These are phyloP conservation scores for Corymbia citriodora DNA, from an alignment of 441 rosid genomes.

Conservation along the genomic window DNA sequence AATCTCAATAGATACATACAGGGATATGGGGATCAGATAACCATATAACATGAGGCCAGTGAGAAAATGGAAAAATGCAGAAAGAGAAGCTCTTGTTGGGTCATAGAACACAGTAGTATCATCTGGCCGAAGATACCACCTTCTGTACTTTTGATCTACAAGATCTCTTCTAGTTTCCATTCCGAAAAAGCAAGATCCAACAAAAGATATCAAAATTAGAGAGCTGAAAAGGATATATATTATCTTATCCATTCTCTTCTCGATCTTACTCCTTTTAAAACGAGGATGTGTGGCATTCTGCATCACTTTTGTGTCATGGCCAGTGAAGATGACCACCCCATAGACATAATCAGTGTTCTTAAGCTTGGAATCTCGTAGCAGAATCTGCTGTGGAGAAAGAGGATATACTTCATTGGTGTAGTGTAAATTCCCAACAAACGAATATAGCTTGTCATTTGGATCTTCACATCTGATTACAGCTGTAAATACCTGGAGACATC, in stretches of 20 bases:
- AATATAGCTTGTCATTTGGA: background rate
- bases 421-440: background rate
- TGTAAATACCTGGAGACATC: background rate
- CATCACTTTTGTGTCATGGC: slow-evolving; percentile 15
- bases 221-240: slow-evolving; percentile 4
- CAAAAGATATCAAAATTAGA: slow-evolving; percentile 3
- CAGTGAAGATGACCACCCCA: slow-evolving; percentile 15
- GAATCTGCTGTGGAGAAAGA: slow-evolving; percentile 1
- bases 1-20: slow-evolving; percentile 9
- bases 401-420: background rate
- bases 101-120: slow-evolving; percentile 4
- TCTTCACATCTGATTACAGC: slow-evolving; percentile 9
- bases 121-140: slow-evolving; percentile 15
- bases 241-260: slow-evolving; percentile 14
- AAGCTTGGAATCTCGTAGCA: slow-evolving; percentile 12
- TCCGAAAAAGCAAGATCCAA: background rate
- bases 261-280: slow-evolving; percentile 9
- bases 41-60: slow-evolving; percentile 13
- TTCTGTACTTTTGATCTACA: background rate
- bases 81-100: background rate
- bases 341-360: background rate
- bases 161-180: background rate
- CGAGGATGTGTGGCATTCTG: background rate
- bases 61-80: slow-evolving; percentile 13
- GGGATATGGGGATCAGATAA: slow-evolving; percentile 14